These are phyloP conservation scores for Boechera stricta DNA, from an alignment of 345 rosid genomes.

Conservation along the genomic window DNA sequence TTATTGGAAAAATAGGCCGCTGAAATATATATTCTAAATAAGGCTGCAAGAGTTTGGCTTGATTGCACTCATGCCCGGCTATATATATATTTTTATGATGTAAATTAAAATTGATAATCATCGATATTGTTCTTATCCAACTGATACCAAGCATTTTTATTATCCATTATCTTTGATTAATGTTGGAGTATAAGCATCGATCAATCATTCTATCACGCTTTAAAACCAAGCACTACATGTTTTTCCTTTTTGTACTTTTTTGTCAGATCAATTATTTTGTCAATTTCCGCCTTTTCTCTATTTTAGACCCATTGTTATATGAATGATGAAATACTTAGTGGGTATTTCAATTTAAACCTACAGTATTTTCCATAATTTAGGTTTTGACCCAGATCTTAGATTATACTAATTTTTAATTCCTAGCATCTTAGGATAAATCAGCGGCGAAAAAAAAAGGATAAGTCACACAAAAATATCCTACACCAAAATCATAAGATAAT, in stretches of 20 bases:
- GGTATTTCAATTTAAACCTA: slow-evolving; percentile 1
- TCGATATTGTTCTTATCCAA: background rate
- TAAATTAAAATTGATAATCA: background rate
- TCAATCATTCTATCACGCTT: slow-evolving; percentile 1
- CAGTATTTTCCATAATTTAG: background rate
- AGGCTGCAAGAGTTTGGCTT: too few relatives aligned
- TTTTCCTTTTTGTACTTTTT: slow-evolving; percentile 4
- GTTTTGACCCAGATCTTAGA: slow-evolving; percentile 18
- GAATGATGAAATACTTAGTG: background rate
- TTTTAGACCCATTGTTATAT: background rate
- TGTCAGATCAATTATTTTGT: slow-evolving; percentile 26
- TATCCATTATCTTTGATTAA: background rate
- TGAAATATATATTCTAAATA: too few relatives aligned
- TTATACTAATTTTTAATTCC: background rate
- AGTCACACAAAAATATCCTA: background rate
- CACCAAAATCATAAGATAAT: background rate
- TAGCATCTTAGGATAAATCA: background rate
- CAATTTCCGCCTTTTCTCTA: slow-evolving; percentile 10
- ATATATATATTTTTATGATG: background rate
- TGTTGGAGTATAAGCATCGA: slow-evolving; percentile 1
- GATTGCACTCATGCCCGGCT: too few relatives aligned
- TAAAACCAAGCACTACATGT: slow-evolving; percentile 5
- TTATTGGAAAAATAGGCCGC: too few relatives aligned
- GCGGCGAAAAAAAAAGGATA: background rate
- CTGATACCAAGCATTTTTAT: background rate